Evolutionary conservation across 1,139 yeast species (phyloP).

Genomic region (Hyphopichia fennica): DNA sequence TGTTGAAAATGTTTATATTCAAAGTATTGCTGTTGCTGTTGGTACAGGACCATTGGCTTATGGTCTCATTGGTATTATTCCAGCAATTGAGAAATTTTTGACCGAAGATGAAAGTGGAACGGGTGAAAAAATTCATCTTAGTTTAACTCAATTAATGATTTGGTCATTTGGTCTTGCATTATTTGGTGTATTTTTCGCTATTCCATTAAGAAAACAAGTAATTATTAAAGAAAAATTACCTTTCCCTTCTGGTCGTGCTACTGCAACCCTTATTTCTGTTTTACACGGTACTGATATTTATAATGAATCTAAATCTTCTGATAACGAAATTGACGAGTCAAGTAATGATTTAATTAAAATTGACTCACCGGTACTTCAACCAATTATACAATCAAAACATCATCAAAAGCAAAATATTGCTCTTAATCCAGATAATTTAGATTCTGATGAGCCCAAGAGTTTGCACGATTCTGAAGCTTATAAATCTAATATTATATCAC

Average conservation of each 20-base stretch:
- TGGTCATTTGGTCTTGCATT: constrained; percentile 90
- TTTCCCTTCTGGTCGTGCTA: constrained; percentile 95
- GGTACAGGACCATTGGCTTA: constrained; percentile 97
- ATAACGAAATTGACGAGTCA: constrained; percentile 8
- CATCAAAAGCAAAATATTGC: not conserved
- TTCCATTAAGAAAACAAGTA: constrained; percentile 82
- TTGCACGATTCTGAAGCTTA: constrained; percentile 24
- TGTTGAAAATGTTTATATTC: constrained; percentile 90
- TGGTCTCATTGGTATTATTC: constrained; percentile 94
- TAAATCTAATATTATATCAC: constrained; percentile 55
- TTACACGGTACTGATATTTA: constrained; percentile 67
- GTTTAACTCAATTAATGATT: constrained; percentile 53
- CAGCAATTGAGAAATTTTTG: constrained; percentile 89
- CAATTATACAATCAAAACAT: not conserved
- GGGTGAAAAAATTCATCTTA: constrained; percentile 38
- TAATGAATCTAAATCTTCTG: constrained; percentile 28
- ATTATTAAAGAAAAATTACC: constrained; percentile 81
- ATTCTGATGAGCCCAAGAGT: not conserved
- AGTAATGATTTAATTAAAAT: not conserved
- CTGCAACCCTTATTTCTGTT: constrained; percentile 89
- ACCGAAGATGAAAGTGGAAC: constrained; percentile 76
- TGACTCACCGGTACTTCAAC: constrained; percentile 1
- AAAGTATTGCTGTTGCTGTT: constrained; percentile 91
- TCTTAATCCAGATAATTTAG: too few species aligned
- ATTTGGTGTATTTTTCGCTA: constrained; percentile 94